Base-by-base conservation (phyloP, 2,329 filamentous ascomycete species). In the Colletotrichum truncatum region DNA sequence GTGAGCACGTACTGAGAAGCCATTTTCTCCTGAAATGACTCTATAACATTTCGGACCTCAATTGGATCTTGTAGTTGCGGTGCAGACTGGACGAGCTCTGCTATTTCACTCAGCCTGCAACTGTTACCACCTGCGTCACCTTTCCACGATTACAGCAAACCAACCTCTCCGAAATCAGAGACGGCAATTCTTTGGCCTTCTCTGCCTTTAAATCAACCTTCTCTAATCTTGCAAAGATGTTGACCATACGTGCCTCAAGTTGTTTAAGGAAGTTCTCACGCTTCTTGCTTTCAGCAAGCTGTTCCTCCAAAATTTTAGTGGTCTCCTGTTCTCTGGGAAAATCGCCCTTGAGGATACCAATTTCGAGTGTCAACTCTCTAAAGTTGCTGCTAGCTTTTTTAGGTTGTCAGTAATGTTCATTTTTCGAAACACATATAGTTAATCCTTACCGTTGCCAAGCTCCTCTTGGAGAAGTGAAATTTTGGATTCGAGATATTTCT, bases 21-120 rank as follows among this genome's bases (percentile, higher is more conserved):
- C 12, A 56, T 23, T 5, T 63, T 38, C 6, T 18, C 25, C 30
- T 63, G 41, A 7, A 66, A 56, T 12, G 16, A 14, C 9, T 51
- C n/a, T 4, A 63, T 2, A 12, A 18, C 28, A n/a, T 41, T 26
- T 5, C 14, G 43, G 14, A 51, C 23, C 11, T 41, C 51, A 12
- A 43, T 23, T 11, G 4, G 28, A 14, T 45, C 21, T 12, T 49
- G 11, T 8, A 11, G 7, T 12, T 14, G 34, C 34, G 58, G 30
- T 26, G 23, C 11, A 3, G 8, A 49, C 32, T 63, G 49, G 16
- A 55, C 23, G n/a, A 34, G 32, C 6, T 2, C 36, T 14, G 14
- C 7, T 18, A 66, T 56, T 6, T 63, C 36, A 14, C 56, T 43
- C 49, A 66, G 11, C 43, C 63, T 66, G n/a, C 11, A 6, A 9